phyloP scores from a whole-genome alignment of 257 asterid genomes.

The Dorcoceras hygrometricum region DNA sequence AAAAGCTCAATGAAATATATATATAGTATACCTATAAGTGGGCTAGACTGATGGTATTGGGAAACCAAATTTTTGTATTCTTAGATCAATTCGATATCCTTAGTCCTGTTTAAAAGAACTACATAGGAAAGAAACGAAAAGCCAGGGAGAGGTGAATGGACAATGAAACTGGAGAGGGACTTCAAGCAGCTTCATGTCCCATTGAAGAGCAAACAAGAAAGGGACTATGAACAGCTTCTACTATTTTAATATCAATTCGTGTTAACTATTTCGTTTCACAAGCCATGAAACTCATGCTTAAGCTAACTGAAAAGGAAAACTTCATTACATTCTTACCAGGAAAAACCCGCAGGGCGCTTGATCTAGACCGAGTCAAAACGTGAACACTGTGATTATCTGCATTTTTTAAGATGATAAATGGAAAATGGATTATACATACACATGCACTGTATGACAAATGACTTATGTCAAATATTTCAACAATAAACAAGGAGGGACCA shows the following conservation, averaged over 20 bases:
- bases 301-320: slow-evolving; percentile 9
- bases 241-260: slow-evolving; percentile 2
- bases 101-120: background rate
- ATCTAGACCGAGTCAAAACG: slow-evolving; percentile 79
- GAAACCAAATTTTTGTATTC: background rate
- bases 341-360: slow-evolving; percentile 69
- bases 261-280: slow-evolving; percentile 1
- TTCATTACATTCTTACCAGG: slow-evolving; percentile 98
- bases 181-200: background rate
- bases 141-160: background rate
- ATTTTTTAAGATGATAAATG: slow-evolving; percentile 28
- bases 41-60: background rate
- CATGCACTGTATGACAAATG: background rate
- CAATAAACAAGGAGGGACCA: no score
- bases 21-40: no score
- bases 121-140: background rate
- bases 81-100: background rate
- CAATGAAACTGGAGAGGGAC: background rate
- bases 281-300: background rate
- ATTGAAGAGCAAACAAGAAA: background rate
- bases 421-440: slow-evolving; percentile 12
- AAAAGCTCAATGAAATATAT: no score
- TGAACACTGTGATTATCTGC: slow-evolving; percentile 72
- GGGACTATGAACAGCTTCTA: background rate
- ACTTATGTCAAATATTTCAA: background rate